Percentiles rank a stretch among this genome's conserved stretches.
phyloP scores from a whole-genome alignment of 1,284 basidiomycete genomes.

The Heterobasidion parviporum region DNA sequence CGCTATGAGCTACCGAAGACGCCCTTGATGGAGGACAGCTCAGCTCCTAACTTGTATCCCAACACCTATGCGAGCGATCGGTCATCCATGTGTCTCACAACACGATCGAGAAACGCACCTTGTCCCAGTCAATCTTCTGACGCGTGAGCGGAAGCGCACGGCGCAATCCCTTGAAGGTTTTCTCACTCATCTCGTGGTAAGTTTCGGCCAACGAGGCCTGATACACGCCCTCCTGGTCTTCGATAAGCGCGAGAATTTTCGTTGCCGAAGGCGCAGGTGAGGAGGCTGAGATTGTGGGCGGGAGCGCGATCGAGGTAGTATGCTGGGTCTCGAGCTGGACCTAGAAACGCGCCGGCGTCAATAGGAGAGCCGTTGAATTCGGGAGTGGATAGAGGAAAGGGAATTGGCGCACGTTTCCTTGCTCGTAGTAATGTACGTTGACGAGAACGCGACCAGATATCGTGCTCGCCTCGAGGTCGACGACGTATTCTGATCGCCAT shows the following conservation, averaged over 20 bases:
- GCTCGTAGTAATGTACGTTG: constrained; percentile 94
- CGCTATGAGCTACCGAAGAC: constrained; percentile 34
- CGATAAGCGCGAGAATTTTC: constrained; percentile 77
- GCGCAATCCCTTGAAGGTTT: constrained; percentile 84
- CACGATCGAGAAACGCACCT: constrained; percentile 38
- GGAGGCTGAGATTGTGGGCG: constrained; percentile 42
- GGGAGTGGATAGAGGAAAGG: background rate
- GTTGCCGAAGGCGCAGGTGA: constrained; percentile 48
- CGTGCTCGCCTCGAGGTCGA: constrained; percentile 48
- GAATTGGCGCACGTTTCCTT: constrained; percentile 71
- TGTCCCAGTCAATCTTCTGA: constrained; percentile 92
- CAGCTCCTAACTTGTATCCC: constrained; percentile 82
- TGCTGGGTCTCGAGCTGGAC: constrained; percentile 83
- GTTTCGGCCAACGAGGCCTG: constrained; percentile 73
- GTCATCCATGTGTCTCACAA: background rate
- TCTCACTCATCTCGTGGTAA: constrained; percentile 83
- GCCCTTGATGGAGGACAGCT: constrained; percentile 68
- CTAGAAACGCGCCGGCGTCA: constrained; percentile 28
- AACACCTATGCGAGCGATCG: constrained; percentile 40
- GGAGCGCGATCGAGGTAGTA: constrained; percentile 55
- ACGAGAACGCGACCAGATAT: constrained; percentile 64
- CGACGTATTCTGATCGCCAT: constrained; percentile 78
- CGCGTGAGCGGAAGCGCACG: constrained; percentile 87
- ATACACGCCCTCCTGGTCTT: constrained; percentile 69
- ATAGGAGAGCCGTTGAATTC: background rate